phyloP scores from a whole-genome alignment of 116 monocot species.

The Iris pallida region DNA sequence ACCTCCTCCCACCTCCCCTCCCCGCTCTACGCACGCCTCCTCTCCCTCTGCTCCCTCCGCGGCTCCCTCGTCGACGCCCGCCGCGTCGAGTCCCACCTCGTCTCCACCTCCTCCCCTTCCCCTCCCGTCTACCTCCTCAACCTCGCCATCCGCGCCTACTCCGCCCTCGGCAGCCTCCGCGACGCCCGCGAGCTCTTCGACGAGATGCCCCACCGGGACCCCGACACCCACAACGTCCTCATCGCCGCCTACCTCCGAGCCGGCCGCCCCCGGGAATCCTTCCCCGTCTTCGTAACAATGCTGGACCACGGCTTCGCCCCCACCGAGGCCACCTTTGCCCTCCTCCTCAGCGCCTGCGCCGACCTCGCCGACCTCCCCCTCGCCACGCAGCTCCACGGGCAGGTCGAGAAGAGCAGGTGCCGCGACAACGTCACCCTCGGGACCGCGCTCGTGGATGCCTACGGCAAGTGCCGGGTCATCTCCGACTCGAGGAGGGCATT shows the following conservation, averaged over 20 bases:
- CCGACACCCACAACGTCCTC: constrained; percentile 79
- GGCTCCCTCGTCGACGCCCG: constrained; percentile 31
- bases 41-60: constrained; percentile 33
- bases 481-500: constrained; percentile 48
- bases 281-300: constrained; percentile 47
- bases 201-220: constrained; percentile 56
- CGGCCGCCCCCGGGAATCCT: constrained; percentile 24
- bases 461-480: constrained; percentile 62
- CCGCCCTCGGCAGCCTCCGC: constrained; percentile 25
- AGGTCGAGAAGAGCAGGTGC: constrained; percentile 50
- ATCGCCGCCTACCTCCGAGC: constrained; percentile 38
- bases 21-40: constrained; percentile 34
- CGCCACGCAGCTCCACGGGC: constrained; percentile 52
- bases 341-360: constrained; percentile 57
- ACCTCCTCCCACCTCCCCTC: constrained; percentile 15
- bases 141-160: constrained; percentile 60
- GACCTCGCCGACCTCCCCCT: constrained; percentile 30
- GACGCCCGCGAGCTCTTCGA: constrained; percentile 75
- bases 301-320: constrained; percentile 22
- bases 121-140: constrained; percentile 72
- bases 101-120: constrained; percentile 25
- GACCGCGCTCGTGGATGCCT: constrained; percentile 67
- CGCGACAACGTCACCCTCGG: constrained; percentile 49
- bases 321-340: constrained; percentile 61
- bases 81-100: constrained; percentile 43